Base-by-base conservation (phyloP, 2,329 filamentous ascomycete genomes). In the Arthrobotrys sphaeroides region DNA sequence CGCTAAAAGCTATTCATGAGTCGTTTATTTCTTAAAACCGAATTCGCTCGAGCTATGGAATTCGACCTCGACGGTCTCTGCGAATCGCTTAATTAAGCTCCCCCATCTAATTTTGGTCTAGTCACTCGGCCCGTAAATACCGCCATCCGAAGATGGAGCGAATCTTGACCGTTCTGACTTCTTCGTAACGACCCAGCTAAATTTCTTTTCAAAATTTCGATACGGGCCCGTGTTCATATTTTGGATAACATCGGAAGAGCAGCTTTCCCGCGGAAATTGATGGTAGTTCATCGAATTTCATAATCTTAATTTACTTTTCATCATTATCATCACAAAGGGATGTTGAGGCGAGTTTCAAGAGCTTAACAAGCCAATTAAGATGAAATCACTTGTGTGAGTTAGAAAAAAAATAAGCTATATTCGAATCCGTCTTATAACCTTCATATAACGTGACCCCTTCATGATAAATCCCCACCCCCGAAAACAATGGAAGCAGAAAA, bases 11-110 rank as follows among this genome's bases (percentile, higher is more conserved):
- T 36, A 9, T 55, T 16, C 28, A 38, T 36, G 28, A 55, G 51
- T 55, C 31, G 51, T 31, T 36, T n/a, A 13, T 38, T 22, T 31
- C n/a, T 28, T 45, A 6, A 38, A 12, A 31, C 13, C 12, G 22
- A 60, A 43, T 43, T 40, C 36, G 36, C 55, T 31, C 22, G 36
- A 60, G 36, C 22, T 31, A 60, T 18, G 9, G 4, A 33, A 16
- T 26, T 22, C 18, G 10, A 12, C 33, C 10, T 28, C 18, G 22
- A 60, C 7, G 38, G 38, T n/a, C n/a, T n/a, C 26, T 24, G 38
- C 36, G 55, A 45, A 36, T 70, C 66, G 66, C 55, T 62, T 70
- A n/a, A n/a, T n/a, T n/a, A 70, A 70, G 65, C 65, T 68, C 26
- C 65, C n/a, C 10, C 7, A 16, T 12, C 10, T 38, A 55, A n/a